Evolutionary conservation across 2,329 filamentous ascomycete genomes (phyloP).

Genomic region (Botrytis squamosa): DNA sequence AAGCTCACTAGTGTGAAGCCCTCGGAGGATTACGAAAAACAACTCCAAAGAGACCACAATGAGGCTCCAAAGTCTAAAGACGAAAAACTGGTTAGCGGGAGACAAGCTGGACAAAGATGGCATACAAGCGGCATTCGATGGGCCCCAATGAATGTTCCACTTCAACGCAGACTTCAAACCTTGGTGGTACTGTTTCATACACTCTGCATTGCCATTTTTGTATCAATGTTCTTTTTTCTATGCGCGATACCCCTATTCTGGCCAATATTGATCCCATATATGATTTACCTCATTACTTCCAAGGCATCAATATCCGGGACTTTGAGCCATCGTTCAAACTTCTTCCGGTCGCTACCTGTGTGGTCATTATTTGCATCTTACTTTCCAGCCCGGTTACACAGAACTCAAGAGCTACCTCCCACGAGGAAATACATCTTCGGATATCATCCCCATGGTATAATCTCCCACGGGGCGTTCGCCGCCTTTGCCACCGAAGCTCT

Average conservation of each 20-base stretch:
- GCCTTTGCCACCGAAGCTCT: constrained; percentile 89
- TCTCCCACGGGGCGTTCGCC: constrained; percentile 91
- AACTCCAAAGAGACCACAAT: constrained; percentile 22
- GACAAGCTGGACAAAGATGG: constrained; percentile 40
- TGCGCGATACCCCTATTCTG: constrained; percentile 90
- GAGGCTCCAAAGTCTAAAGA: constrained; percentile 28
- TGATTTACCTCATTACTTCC: constrained; percentile 80
- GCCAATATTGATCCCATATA: constrained; percentile 74
- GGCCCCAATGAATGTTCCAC: constrained; percentile 74
- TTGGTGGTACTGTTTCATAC: constrained; percentile 74
- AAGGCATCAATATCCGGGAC: constrained; percentile 73
- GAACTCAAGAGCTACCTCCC: constrained; percentile 73
- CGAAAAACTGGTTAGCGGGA: constrained; percentile 34
- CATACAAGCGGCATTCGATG: constrained; percentile 64
- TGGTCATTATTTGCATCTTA: constrained; percentile 93
- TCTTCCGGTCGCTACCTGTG: constrained; percentile 68
- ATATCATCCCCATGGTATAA: constrained; percentile 97
- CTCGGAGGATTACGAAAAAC: constrained; percentile 27
- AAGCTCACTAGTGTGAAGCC: constrained; percentile 35
- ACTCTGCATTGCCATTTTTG: constrained; percentile 64
- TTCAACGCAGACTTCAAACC: constrained; percentile 72
- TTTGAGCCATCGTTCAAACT: constrained; percentile 70
- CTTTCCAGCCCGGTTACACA: constrained; percentile 85
- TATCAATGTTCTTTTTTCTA: constrained; percentile 84
- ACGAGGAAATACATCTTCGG: constrained; percentile 94